Conservation (phyloP, 768 basidiomycete species). For the Galerina marginata region DNA sequence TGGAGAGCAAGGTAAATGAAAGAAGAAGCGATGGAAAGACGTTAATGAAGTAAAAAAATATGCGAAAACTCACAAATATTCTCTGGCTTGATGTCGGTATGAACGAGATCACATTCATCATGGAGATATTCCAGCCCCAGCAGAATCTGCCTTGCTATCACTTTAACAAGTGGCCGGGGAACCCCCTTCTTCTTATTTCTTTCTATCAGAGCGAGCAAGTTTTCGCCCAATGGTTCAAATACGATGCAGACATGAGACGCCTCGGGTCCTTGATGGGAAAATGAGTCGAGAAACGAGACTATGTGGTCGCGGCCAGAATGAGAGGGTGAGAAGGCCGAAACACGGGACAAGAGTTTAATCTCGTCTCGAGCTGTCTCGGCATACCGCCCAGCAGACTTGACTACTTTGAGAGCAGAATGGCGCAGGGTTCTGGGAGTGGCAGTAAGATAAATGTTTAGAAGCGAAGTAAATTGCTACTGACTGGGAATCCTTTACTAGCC, state of each 20-base stretch:
- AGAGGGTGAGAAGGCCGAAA: conserved; percentile 68
- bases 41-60: conserved; percentile 9
- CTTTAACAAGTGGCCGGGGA: conserved; percentile 79
- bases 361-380: conserved; percentile 97
- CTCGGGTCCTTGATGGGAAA: conserved; percentile 76
- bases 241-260: conserved; percentile 88
- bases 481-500: conserved; percentile 84
- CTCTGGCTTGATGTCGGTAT: conserved; percentile 95
- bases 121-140: conserved; percentile 92
- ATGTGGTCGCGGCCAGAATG: conserved; percentile 84
- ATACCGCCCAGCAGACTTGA: conserved; percentile 94
- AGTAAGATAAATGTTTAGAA: conserved; percentile 15
- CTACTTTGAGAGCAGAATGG: conserved; percentile 92
- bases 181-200: conserved; percentile 86
- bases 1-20: conserved; percentile 5
- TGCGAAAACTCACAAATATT: conserved; percentile 77
- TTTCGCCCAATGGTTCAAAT: conserved; percentile 86
- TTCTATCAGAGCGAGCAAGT: conserved; percentile 74
- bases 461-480: conserved; percentile 42
- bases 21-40: conserved; percentile 10
- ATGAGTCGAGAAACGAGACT: conserved; percentile 91
- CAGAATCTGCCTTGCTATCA: conserved; percentile 85
- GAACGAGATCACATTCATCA: conserved; percentile 90
- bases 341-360: conserved; percentile 86
- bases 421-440: conserved; percentile 55